phyloP scores from a whole-genome alignment of 345 rosid genomes.

The Carallia brachiata region DNA sequence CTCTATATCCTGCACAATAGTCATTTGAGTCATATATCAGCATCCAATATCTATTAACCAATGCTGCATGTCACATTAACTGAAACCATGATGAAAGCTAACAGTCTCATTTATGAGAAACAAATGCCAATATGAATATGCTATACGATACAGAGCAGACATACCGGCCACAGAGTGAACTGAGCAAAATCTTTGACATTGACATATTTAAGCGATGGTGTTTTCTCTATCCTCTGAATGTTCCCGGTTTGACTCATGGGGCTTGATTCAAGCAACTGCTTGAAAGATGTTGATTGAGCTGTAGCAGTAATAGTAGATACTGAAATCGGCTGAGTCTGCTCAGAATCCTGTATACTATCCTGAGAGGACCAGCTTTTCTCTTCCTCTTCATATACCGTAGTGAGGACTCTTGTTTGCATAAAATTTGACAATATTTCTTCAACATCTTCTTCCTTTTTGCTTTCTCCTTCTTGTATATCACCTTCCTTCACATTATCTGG shows the following conservation, averaged over 20 bases:
- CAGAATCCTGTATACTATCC: conserved; percentile 2
- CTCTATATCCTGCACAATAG: conserved; percentile 25
- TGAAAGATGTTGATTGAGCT: conserved; percentile 17
- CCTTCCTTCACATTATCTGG: no score
- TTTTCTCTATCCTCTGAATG: conserved; percentile 23
- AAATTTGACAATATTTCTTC: conserved; percentile 31
- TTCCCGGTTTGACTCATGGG: conserved; percentile 15
- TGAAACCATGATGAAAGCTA: no score
- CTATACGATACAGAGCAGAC: conserved; percentile 2
- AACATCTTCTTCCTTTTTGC: conserved; percentile 2
- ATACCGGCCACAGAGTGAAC: conserved; percentile 26
- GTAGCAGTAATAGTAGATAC: background rate
- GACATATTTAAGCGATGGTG: background rate
- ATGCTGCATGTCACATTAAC: no score
- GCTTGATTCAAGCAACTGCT: conserved; percentile 21
- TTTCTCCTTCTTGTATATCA: background rate
- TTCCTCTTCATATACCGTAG: conserved; percentile 31
- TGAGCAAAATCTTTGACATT: conserved; percentile 12
- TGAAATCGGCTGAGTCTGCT: conserved; percentile 13
- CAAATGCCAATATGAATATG: no score
- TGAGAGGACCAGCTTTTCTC: conserved; percentile 26
- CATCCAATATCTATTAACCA: no score
- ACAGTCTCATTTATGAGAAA: no score
- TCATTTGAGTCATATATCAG: no score
- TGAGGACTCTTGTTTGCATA: conserved; percentile 29